These are phyloP conservation scores for Gossypium sturtianum DNA, from an alignment of 345 rosid species.

Conservation along the genomic window DNA sequence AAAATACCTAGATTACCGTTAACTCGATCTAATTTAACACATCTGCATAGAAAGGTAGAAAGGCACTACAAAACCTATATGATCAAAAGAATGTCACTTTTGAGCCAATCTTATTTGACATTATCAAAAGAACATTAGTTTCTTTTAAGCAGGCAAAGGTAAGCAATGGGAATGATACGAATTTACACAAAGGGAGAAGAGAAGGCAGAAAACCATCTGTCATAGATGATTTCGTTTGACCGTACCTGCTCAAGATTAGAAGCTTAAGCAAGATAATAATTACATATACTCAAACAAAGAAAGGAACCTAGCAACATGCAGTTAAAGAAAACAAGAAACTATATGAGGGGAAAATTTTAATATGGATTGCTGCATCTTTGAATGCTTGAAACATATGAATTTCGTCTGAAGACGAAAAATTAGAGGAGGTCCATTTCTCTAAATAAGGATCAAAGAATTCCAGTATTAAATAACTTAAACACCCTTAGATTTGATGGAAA, in stretches of 20 bases:
- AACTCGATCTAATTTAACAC: background rate
- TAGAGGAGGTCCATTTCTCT: background rate
- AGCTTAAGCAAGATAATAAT: background rate
- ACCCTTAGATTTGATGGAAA: background rate
- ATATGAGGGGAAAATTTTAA: background rate
- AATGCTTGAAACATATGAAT: background rate
- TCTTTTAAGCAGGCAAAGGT: background rate
- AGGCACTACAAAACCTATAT: background rate
- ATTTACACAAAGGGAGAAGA: background rate
- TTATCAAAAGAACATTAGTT: background rate
- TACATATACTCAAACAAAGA: background rate
- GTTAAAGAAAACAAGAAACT: background rate
- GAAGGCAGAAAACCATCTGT: background rate
- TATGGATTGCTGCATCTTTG: background rate
- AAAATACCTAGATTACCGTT: background rate
- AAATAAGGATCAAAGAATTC: background rate
- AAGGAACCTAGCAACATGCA: background rate
- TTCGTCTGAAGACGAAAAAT: background rate
- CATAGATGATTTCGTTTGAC: background rate
- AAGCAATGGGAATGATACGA: background rate
- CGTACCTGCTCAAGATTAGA: background rate
- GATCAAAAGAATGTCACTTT: background rate
- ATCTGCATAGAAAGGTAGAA: background rate
- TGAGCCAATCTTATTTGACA: background rate
- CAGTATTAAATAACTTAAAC: background rate